Evolutionary conservation across 495 filamentous ascomycete species (phyloP).

Genomic region (Tuber microsphaerosporum): DNA sequence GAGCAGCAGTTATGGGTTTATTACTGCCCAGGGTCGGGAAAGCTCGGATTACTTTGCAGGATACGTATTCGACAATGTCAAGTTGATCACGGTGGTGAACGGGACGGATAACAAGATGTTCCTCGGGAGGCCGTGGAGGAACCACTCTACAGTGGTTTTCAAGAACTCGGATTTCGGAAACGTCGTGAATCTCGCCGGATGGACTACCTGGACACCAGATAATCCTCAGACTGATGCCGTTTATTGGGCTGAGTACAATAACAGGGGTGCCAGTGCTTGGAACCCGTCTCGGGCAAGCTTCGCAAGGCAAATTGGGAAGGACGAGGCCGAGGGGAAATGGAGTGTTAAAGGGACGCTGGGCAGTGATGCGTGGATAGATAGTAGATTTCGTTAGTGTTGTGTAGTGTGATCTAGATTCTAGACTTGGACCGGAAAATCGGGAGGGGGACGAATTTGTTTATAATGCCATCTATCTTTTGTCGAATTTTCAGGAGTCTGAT

Average conservation of each 20-base stretch:
- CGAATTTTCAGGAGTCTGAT: not conserved
- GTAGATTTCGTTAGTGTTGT: constrained; percentile 11
- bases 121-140: constrained; percentile 59
- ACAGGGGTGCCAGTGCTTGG: constrained; percentile 52
- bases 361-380: constrained; percentile 23
- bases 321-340: constrained; percentile 24
- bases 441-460: not conserved
- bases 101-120: constrained; percentile 50
- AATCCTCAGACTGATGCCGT: constrained; percentile 50
- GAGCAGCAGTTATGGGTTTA: constrained; percentile 49
- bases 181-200: constrained; percentile 57
- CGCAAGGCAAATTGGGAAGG: constrained; percentile 35
- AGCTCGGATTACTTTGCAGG: constrained; percentile 49
- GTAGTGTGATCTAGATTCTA: not conserved
- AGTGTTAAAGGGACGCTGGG: constrained; percentile 26
- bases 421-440: not conserved
- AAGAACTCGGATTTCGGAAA: constrained; percentile 52
- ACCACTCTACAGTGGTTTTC: constrained; percentile 57
- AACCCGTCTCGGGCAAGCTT: constrained; percentile 54
- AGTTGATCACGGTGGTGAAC: constrained; percentile 48
- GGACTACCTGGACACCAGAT: constrained; percentile 52
- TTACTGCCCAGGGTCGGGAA: constrained; percentile 56
- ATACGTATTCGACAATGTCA: constrained; percentile 57
- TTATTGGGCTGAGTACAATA: constrained; percentile 55
- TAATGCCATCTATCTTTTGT: not conserved